These are phyloP conservation scores for Anisodus tanguticus DNA, from an alignment of 257 asterid genomes.

Conservation along the genomic window DNA sequence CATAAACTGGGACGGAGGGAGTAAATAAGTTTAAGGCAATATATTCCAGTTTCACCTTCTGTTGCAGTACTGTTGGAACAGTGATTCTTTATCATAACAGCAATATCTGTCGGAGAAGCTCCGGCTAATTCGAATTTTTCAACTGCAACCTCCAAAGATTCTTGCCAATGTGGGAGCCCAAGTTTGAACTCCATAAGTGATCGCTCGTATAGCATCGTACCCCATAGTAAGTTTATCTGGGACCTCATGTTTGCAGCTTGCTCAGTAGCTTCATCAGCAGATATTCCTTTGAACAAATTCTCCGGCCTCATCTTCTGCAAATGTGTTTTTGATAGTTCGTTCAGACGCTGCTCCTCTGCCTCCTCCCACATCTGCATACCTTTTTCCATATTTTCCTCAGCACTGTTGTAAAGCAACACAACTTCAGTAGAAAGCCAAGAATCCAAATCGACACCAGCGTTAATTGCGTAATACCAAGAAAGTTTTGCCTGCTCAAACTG, in stretches of 20 bases:
- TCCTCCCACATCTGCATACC: constrained; percentile 88
- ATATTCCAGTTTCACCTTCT: constrained; percentile 55
- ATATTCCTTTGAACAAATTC: constrained; percentile 45
- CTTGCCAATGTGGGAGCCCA: constrained; percentile 80
- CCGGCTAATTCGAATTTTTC: constrained; percentile 92
- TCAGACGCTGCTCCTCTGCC: constrained; percentile 49
- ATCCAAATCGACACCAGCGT: constrained; percentile 60
- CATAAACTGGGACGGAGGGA: no score
- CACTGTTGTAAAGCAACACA: constrained; percentile 68
- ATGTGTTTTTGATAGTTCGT: constrained; percentile 43
- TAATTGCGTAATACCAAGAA: constrained; percentile 72
- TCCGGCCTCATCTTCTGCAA: constrained; percentile 59
- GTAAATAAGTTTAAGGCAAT: background rate
- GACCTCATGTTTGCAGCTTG: constrained; percentile 64
- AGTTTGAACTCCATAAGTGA: constrained; percentile 85
- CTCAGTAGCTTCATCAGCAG: constrained; percentile 68
- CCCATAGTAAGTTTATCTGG: constrained; percentile 80
- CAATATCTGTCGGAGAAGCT: constrained; percentile 81
- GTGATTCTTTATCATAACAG: constrained; percentile 85
- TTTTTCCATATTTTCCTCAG: constrained; percentile 80
- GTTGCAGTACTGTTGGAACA: constrained; percentile 60
- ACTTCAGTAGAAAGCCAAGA: constrained; percentile 65
- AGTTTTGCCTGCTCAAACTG: constrained; percentile 87
- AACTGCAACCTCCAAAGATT: constrained; percentile 73
- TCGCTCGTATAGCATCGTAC: constrained; percentile 83